These are phyloP conservation scores for Pseudofabraea citricarpa DNA, from an alignment of 2,329 filamentous ascomycete species.

Conservation along the genomic window DNA sequence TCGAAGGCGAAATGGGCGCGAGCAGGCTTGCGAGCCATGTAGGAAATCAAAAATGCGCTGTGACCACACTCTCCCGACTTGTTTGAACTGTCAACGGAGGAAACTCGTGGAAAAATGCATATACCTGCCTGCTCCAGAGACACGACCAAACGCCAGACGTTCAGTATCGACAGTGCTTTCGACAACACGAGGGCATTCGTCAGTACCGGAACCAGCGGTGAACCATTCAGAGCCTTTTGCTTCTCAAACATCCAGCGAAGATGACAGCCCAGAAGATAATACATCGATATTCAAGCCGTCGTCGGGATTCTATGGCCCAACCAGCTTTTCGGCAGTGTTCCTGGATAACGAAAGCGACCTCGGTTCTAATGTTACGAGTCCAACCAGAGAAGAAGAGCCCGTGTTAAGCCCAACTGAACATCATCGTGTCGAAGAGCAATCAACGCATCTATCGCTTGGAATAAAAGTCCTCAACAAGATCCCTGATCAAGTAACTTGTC, in stretches of 20 bases:
- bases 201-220: neutral
- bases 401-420: neutral
- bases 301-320: slow-evolving; percentile 8
- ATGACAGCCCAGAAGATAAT: neutral
- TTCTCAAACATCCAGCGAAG: neutral
- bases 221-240: neutral
- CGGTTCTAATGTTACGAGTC: neutral
- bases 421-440: neutral
- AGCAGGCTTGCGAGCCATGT: neutral
- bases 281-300: neutral
- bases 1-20: neutral
- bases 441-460: slow-evolving; percentile 3
- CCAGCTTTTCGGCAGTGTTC: slow-evolving; percentile 10
- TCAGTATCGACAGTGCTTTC: neutral
- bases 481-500: slow-evolving; percentile 2
- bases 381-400: neutral
- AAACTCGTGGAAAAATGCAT: neutral
- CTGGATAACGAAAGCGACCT: slow-evolving; percentile 3
- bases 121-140: neutral
- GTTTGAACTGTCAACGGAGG: neutral
- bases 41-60: neutral
- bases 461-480: slow-evolving; percentile 6
- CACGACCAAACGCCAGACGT: neutral
- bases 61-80: neutral
- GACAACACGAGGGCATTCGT: neutral